phyloP scores from a whole-genome alignment of 2,329 filamentous ascomycete species.

The Hymenoscyphus albidus region DNA sequence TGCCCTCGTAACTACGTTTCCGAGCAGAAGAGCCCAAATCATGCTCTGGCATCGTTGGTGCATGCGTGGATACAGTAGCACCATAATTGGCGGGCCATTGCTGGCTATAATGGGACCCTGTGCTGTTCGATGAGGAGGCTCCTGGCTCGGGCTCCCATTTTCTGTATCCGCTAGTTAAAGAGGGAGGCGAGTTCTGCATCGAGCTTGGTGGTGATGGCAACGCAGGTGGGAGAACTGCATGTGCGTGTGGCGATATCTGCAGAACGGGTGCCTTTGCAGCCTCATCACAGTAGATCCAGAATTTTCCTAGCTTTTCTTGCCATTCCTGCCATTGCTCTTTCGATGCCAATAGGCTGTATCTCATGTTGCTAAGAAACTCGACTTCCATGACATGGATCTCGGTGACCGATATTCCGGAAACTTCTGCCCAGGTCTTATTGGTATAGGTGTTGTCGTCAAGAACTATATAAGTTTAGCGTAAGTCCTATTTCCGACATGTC shows the following conservation, averaged over 20 bases:
- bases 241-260: constrained; percentile 28
- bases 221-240: constrained; percentile 39
- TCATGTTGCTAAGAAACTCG: constrained; percentile 98
- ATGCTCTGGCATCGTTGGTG: constrained; percentile 38
- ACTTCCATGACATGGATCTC: constrained; percentile 99
- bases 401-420: constrained; percentile 86
- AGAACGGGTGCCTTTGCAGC: constrained; percentile 28
- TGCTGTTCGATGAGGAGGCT: constrained; percentile 5
- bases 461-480: constrained; percentile 48
- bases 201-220: constrained; percentile 49
- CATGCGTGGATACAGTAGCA: constrained; percentile 30
- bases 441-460: constrained; percentile 98
- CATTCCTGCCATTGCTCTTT: constrained; percentile 83
- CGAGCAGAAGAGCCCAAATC: constrained; percentile 38
- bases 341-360: constrained; percentile 86
- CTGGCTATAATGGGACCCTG: constrained; percentile 29
- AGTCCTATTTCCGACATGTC: not conserved
- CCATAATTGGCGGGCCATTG: constrained; percentile 38
- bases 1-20: constrained; percentile 57
- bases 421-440: constrained; percentile 99
- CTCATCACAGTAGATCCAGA: constrained; percentile 60
- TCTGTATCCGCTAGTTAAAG: constrained; percentile 37
- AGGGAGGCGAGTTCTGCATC: constrained; percentile 46
- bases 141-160: constrained; percentile 18
- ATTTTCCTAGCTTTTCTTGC: constrained; percentile 78